A percentile compares a stretch with the other conserved stretches of the same genome.
Conservation (phyloP, 257 asterid species). For the Linaria vulgaris region DNA sequence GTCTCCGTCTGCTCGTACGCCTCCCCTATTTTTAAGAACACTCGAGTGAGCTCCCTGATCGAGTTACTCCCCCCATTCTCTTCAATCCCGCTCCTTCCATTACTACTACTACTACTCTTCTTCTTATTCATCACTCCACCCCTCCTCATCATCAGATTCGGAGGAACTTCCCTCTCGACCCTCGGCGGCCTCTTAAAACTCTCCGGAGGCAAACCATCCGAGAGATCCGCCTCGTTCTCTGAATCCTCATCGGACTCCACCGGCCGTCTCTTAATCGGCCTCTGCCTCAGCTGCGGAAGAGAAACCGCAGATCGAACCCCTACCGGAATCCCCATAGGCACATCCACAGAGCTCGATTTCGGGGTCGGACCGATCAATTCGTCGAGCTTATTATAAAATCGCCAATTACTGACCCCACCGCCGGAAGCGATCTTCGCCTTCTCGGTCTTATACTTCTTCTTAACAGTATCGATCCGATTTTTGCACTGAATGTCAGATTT, state of each 20-base stretch:
- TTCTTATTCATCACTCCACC: slow-evolving; percentile 23
- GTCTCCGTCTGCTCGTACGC: slow-evolving; percentile 48
- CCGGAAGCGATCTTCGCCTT: slow-evolving; percentile 68
- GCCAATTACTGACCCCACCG: slow-evolving; percentile 70
- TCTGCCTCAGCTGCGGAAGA: slow-evolving; percentile 6
- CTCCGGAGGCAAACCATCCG: slow-evolving; percentile 64
- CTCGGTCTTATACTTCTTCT: slow-evolving; percentile 88
- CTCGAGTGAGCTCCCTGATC: slow-evolving; percentile 56
- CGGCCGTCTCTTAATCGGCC: slow-evolving; percentile 33
- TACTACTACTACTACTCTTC: no score
- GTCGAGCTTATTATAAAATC: slow-evolving; percentile 56
- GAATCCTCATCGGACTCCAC: slow-evolving; percentile 46
- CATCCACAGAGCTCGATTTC: not conserved
- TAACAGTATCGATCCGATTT: slow-evolving; percentile 86
- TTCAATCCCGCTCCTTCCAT: slow-evolving; percentile 19
- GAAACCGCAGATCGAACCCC: slow-evolving; percentile 30
- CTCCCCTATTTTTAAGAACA: slow-evolving; percentile 46
- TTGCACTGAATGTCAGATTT: slow-evolving; percentile 91
- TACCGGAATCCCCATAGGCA: slow-evolving; percentile 42
- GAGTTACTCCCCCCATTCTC: slow-evolving; percentile 42
- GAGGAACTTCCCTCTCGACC: no score
- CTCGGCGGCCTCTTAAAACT: slow-evolving; percentile 47
- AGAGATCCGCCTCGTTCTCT: slow-evolving; percentile 50
- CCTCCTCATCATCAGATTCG: slow-evolving; percentile 19
- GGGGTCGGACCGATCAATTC: slow-evolving; percentile 60